A percentile compares a stretch with the other conserved stretches of the same genome.
phyloP scores from a whole-genome alignment of 441 rosid genomes.

The Eruca vesicaria region DNA sequence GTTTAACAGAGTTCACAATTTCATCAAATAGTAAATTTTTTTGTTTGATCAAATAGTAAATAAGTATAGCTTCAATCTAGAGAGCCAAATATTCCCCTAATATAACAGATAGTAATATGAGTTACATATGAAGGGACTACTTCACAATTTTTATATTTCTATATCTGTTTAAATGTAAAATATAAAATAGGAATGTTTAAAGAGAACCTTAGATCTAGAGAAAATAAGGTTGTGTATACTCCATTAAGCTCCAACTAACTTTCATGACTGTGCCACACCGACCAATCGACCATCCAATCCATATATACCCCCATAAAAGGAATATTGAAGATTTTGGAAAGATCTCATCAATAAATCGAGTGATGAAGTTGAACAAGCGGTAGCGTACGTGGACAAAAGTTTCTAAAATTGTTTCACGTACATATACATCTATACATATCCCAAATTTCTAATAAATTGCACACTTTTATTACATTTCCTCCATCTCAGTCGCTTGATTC shows the following conservation, averaged over 20 bases:
- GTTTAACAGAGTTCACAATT: neutral
- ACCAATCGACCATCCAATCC: conserved; percentile 4
- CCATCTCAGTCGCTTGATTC: neutral
- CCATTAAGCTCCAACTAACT: neutral
- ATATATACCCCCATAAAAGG: neutral
- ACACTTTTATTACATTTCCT: neutral
- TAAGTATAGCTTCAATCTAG: neutral
- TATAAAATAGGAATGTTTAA: neutral
- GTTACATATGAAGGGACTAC: neutral
- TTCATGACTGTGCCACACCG: conserved; percentile 1
- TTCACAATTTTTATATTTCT: neutral
- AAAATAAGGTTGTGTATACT: neutral
- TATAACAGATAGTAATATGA: neutral
- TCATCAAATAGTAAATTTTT: neutral
- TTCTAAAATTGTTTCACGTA: neutral
- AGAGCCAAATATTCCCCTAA: neutral
- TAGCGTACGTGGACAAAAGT: neutral
- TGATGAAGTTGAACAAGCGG: neutral
- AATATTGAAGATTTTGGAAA: neutral
- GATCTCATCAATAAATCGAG: neutral
- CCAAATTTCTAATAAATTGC: neutral
- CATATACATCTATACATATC: neutral
- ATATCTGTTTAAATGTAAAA: neutral
- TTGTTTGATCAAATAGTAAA: neutral
- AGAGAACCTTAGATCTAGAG: neutral